Evolutionary conservation across 164 flowering plant genomes (phyloP).

Genomic region (Pachysandra terminalis): DNA sequence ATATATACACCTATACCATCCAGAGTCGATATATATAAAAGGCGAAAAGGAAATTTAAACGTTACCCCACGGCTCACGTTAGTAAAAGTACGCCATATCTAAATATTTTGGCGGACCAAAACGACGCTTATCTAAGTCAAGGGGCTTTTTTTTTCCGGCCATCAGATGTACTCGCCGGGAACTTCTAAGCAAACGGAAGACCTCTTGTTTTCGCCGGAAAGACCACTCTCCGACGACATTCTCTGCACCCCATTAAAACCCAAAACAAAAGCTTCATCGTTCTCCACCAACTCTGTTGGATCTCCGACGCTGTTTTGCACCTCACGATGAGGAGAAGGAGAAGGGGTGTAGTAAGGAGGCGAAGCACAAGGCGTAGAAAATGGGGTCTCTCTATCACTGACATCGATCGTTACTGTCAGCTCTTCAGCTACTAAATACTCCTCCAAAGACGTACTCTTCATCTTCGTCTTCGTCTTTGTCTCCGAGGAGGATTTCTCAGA

Average conservation of each 20-base stretch:
- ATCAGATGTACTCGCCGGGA: not conserved
- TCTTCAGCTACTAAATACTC: not conserved
- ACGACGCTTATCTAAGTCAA: not conserved
- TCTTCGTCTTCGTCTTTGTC: not conserved
- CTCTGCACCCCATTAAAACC: constrained; percentile 6
- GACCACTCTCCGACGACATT: not conserved
- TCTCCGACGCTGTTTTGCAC: not conserved
- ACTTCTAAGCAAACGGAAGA: not conserved
- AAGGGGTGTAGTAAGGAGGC: constrained; percentile 47
- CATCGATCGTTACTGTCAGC: constrained; percentile 8
- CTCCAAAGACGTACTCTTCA: not conserved
- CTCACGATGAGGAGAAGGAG: constrained; percentile 41
- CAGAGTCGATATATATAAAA: too few relatives aligned
- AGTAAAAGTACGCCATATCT: too few relatives aligned
- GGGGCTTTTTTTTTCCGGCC: not conserved
- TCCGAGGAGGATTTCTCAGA: constrained; percentile 7
- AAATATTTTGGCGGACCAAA: too few relatives aligned
- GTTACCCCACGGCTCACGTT: too few relatives aligned
- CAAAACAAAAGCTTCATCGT: not conserved
- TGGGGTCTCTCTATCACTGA: constrained; percentile 24
- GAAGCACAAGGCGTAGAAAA: constrained; percentile 60
- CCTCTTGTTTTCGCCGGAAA: not conserved
- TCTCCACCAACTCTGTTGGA: not conserved
- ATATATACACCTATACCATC: too few relatives aligned
- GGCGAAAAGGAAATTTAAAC: too few relatives aligned